Percentiles rank a stretch among this genome's conserved stretches.
These are phyloP conservation scores for Monilinia aucupariae DNA, from an alignment of 2,329 filamentous ascomycete genomes.

Conservation along the genomic window DNA sequence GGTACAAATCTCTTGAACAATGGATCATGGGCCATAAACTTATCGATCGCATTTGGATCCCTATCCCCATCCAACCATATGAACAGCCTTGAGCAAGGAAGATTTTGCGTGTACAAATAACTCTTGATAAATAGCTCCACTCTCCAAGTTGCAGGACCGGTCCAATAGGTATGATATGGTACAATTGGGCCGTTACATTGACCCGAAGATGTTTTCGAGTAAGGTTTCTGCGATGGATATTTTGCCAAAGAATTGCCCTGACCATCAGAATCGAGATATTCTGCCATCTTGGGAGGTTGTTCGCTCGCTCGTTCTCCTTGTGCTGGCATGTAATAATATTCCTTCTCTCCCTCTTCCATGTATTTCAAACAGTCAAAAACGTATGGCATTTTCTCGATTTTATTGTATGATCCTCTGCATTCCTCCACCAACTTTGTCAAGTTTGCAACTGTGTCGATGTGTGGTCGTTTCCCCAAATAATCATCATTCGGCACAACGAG, in stretches of 20 bases:
- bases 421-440: constrained; percentile 47
- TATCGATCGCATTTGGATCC: constrained; percentile 44
- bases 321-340: constrained; percentile 45
- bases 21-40: constrained; percentile 47
- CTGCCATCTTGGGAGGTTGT: constrained; percentile 31
- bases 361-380: constrained; percentile 49
- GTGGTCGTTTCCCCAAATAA: constrained; percentile 45
- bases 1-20: constrained; percentile 49
- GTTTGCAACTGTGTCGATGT: constrained; percentile 49
- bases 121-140: constrained; percentile 53
- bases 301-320: constrained; percentile 33
- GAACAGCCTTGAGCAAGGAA: constrained; percentile 48
- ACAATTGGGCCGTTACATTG: constrained; percentile 50
- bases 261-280: constrained; percentile 36
- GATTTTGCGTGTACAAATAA: constrained; percentile 51
- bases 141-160: constrained; percentile 51
- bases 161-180: constrained; percentile 53
- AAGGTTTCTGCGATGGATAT: constrained; percentile 35
- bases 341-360: constrained; percentile 43
- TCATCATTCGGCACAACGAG: constrained; percentile 47
- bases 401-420: constrained; percentile 46
- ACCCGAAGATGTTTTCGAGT: constrained; percentile 41
- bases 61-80: constrained; percentile 51
- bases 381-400: constrained; percentile 51
- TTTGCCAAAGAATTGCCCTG: constrained; percentile 33